Base-by-base conservation (phyloP, 1,284 basidiomycete species). In the Sporisorium iseilematis-ciliati region DNA sequence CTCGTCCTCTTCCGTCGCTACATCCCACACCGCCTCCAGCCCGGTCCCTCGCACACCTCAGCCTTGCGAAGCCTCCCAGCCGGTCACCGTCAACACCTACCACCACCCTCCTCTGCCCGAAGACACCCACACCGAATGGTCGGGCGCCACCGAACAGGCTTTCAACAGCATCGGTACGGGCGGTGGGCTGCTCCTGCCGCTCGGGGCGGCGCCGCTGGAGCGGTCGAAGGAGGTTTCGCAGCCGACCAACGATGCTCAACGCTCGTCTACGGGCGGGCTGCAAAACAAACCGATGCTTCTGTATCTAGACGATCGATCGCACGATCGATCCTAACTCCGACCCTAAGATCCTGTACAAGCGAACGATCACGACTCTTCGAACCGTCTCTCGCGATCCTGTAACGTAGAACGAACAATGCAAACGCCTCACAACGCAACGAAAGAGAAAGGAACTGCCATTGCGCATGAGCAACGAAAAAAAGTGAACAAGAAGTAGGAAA, bases 11-110 rank as follows among this genome's bases (percentile, higher is more conserved):
- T 57, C 56, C 20, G 46, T 41, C 21, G 29, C 46, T 12, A 50
- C 59, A 23, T 33, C 52, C 7, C 50, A 54, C 38, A 50, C 50
- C 3, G 29, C 53, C 3, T 66, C 65, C 14, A 66, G 65, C 38
- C 57, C 57, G 1, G 18, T 40, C 2, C 56, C 31, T 3, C 45
- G 56, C n/a, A 57, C 56, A n/a, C 56, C 56, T 3, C 56, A 57
- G 26, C 21, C 46, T 12, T 12, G 18, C 7, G 56, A 57, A 3
- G 18, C 29, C n/a, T 12, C 26, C 18, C 46, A 57, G 6, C 46
- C 21, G n/a, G n/a, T n/a, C 11, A 6, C 35, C 4, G 5, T 20
- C 25, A 26, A 16, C 35, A n/a, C 5, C 12, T 11, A 25, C 18
- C 4, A 29, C 18, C 38, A 14, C 7, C 31, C 14, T 14, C 12